A percentile compares a stretch with the other conserved stretches of the same genome.
These are phyloP conservation scores for Fusarium papillatum DNA, from an alignment of 2,329 filamentous ascomycete genomes.

Conservation along the genomic window DNA sequence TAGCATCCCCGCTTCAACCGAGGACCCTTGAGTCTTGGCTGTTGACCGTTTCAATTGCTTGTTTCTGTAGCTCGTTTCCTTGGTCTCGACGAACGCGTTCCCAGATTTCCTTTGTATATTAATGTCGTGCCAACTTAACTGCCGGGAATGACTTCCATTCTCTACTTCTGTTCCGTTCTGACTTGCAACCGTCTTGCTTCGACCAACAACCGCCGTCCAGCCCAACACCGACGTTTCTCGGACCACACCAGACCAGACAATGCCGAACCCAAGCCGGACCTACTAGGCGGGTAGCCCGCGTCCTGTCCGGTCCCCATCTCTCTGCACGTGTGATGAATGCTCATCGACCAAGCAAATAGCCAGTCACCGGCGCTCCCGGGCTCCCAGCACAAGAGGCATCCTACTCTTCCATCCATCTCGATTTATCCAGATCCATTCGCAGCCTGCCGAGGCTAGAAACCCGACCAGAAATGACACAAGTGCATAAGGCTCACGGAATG, in stretches of 20 bases:
- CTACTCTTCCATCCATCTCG: slow-evolving; percentile 27
- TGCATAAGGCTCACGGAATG: slow-evolving; percentile 8
- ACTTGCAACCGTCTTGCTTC: background rate
- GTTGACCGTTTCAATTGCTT: slow-evolving; percentile 13
- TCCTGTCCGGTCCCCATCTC: slow-evolving; percentile 22
- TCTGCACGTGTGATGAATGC: slow-evolving; percentile 30
- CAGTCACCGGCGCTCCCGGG: slow-evolving; percentile 23
- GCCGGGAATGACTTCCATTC: slow-evolving; percentile 21
- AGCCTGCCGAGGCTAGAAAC: slow-evolving; percentile 25
- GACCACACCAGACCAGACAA: slow-evolving; percentile 15
- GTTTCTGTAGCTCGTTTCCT: slow-evolving; percentile 26
- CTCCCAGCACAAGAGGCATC: background rate
- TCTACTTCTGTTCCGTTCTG: slow-evolving; percentile 15
- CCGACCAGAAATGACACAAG: slow-evolving; percentile 25
- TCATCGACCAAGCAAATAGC: slow-evolving; percentile 11
- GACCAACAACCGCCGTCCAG: slow-evolving; percentile 1
- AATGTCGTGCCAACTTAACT: slow-evolving; percentile 26
- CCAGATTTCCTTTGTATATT: slow-evolving; percentile 31
- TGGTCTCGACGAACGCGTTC: slow-evolving; percentile 22
- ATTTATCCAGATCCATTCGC: slow-evolving; percentile 15
- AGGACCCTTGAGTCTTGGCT: slow-evolving; percentile 31
- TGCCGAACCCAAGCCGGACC: slow-evolving; percentile 14
- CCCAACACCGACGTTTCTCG: slow-evolving; percentile 9
- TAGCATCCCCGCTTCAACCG: slow-evolving; percentile 30
- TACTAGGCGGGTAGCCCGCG: slow-evolving; percentile 14